Conservation (phyloP, 2,329 filamentous ascomycete species). For the Cordyceps militaris region DNA sequence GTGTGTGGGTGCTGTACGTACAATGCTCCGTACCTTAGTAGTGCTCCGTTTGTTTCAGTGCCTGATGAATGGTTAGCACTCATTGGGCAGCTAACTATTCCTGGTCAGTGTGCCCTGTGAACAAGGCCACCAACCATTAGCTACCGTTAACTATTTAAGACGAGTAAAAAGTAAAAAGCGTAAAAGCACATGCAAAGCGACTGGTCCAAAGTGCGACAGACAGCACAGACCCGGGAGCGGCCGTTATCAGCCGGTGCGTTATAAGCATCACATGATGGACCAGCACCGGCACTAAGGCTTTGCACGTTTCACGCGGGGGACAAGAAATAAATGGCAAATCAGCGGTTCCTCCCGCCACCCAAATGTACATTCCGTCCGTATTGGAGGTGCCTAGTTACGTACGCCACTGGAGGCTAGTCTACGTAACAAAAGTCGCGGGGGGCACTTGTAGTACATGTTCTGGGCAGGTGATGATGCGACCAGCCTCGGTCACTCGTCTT, state of each 20-base stretch:
- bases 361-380: background rate
- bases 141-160: background rate
- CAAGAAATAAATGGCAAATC: background rate
- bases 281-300: background rate
- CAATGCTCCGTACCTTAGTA: too few species aligned
- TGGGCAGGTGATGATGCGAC: too few species aligned
- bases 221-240: background rate
- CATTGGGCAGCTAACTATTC: slow-evolving; percentile 11
- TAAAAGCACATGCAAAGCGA: slow-evolving; percentile 7
- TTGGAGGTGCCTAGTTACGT: too few species aligned
- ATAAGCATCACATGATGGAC: slow-evolving; percentile 4
- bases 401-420: too few species aligned
- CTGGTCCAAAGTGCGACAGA: background rate
- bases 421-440: too few species aligned
- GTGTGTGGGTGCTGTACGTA: background rate
- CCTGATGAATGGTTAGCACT: background rate
- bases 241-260: background rate
- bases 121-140: background rate
- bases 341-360: slow-evolving; percentile 4
- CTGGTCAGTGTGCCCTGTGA: background rate
- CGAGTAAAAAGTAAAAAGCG: too few species aligned
- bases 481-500: too few species aligned
- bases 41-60: background rate
- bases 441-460: too few species aligned
- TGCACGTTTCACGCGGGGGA: background rate